Conservation (phyloP, 192 early-diverging fungal genomes). For the Podila epigama region DNA sequence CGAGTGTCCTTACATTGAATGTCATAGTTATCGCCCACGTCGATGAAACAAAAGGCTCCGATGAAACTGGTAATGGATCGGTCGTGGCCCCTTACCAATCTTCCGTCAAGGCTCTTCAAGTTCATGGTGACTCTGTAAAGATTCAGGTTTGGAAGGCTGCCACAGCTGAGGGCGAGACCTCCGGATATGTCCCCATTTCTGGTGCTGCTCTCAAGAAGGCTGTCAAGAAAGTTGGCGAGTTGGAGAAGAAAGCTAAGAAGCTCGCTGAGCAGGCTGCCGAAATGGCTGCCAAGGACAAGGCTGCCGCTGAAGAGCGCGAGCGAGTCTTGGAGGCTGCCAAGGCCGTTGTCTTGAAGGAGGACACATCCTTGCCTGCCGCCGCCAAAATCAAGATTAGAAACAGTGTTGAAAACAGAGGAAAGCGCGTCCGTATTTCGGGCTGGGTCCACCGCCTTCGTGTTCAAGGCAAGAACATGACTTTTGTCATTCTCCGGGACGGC, state of each 20-base stretch:
- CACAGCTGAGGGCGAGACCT: constrained; percentile 59
- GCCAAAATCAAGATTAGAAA: constrained; percentile 83
- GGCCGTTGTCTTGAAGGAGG: constrained; percentile 76
- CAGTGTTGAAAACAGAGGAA: constrained; percentile 66
- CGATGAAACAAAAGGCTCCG: constrained; percentile 85
- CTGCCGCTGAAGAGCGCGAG: constrained; percentile 78
- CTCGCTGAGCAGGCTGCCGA: constrained; percentile 77
- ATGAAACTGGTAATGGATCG: constrained; percentile 80
- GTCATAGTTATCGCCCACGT: constrained; percentile 60
- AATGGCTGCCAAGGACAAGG: constrained; percentile 71
- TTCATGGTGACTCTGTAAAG: constrained; percentile 57
- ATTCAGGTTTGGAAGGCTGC: constrained; percentile 75
- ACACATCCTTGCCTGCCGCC: constrained; percentile 77
- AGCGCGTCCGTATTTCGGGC: constrained; percentile 86
- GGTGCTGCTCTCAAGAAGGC: constrained; percentile 94
- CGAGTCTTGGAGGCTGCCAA: constrained; percentile 85
- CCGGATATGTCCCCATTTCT: constrained; percentile 76
- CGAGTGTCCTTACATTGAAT: not conserved
- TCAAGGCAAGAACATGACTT: constrained; percentile 98
- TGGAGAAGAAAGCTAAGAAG: constrained; percentile 83
- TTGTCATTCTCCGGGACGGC: constrained; percentile 94
- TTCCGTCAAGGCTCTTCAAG: constrained; percentile 72
- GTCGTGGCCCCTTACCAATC: constrained; percentile 82
- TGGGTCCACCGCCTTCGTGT: constrained; percentile 97
- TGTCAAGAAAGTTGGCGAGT: constrained; percentile 71